A percentile compares a stretch with the other conserved stretches of the same genome.
Conservation (phyloP, 1,284 basidiomycete genomes). For the Hymenochaete sp. region DNA sequence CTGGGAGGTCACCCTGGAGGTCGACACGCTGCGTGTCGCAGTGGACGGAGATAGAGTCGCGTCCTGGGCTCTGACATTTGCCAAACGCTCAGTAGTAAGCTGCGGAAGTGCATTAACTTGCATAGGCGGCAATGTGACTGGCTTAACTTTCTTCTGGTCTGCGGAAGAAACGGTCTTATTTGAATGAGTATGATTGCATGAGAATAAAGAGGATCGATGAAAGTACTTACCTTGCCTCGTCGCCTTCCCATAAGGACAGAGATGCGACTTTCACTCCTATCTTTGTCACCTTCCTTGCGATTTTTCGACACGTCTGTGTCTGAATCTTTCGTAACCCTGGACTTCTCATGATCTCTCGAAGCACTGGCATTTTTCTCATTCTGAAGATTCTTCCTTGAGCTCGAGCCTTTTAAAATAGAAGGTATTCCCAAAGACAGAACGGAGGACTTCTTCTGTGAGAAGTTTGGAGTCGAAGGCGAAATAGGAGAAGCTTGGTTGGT, state of each 20-base stretch:
- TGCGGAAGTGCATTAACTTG: slow-evolving; percentile 78
- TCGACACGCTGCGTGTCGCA: slow-evolving; percentile 34
- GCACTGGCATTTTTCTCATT: slow-evolving; percentile 54
- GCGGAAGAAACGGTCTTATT: slow-evolving; percentile 76
- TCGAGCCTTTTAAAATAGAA: slow-evolving; percentile 74
- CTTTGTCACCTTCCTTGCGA: slow-evolving; percentile 75
- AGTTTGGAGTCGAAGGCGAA: slow-evolving; percentile 46
- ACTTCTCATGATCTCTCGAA: slow-evolving; percentile 33
- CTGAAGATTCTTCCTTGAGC: slow-evolving; percentile 71
- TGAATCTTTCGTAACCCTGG: slow-evolving; percentile 32
- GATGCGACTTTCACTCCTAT: slow-evolving; percentile 76
- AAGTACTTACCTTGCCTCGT: slow-evolving; percentile 74
- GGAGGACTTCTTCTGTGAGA: slow-evolving; percentile 66
- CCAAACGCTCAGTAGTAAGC: slow-evolving; percentile 70
- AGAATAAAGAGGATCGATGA: slow-evolving; percentile 10
- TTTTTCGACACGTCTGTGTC: slow-evolving; percentile 43
- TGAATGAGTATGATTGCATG: slow-evolving; percentile 1
- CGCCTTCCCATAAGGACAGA: slow-evolving; percentile 83
- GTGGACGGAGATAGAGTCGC: slow-evolving; percentile 38
- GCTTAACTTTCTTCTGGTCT: slow-evolving; percentile 63
- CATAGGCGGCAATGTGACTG: slow-evolving; percentile 74
- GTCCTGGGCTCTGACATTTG: slow-evolving; percentile 56
- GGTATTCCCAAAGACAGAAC: slow-evolving; percentile 70
- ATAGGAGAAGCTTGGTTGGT: slow-evolving; percentile 33
- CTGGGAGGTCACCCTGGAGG: slow-evolving; percentile 59